Base-by-base conservation (phyloP, 441 rosid species). In the Populus hybrid region DNA sequence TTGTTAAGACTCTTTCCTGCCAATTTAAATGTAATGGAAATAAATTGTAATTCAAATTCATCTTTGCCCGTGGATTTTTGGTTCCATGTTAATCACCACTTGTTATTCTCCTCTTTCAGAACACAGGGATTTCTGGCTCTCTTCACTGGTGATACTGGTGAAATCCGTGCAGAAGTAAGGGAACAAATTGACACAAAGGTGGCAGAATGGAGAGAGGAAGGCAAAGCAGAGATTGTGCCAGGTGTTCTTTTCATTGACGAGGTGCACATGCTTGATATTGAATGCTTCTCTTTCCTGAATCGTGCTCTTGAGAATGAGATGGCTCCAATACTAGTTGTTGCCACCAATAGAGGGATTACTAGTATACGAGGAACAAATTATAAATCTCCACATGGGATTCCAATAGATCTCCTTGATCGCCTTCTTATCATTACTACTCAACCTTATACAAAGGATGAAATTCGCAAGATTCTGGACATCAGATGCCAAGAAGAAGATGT, bases 181-280 rank as follows among this genome's bases (percentile, higher is more conserved):
- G 97, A 93, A 78, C 97, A 93, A 80, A 93, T 94, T 40, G 97
- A 93, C 78, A 91, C 94, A 21, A 93, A 94, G 84, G 99, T 93
- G 70, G 98, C 97, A 3, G 99, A 95, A 86, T 93, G 98, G 99
- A 92, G 93, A 82, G 99, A 93, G 83, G 99, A 95, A 88, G 99
- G 99, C 3, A 95, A 95, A 82, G 99, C 98, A 0, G 98, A 93
- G 81, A 92, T 93, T 68, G 97, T 95, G 21, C 99, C 99, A 0
- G 98, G 98, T 57, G 99, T 95, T 46, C 93, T 93, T 77, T 95
- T 95, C 88, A 95, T 95, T 8, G 97, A 95, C 67, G 99, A 95
- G 79, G 97, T 92, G 40, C 99, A 95, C 88, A 93, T 93, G 98
- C 97, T 95, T 64, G 99, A 93, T 73, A 92, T 95, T 0, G 99